phyloP scores from a whole-genome alignment of 2,329 filamentous ascomycete genomes.

The Lachnellula hyalina region DNA sequence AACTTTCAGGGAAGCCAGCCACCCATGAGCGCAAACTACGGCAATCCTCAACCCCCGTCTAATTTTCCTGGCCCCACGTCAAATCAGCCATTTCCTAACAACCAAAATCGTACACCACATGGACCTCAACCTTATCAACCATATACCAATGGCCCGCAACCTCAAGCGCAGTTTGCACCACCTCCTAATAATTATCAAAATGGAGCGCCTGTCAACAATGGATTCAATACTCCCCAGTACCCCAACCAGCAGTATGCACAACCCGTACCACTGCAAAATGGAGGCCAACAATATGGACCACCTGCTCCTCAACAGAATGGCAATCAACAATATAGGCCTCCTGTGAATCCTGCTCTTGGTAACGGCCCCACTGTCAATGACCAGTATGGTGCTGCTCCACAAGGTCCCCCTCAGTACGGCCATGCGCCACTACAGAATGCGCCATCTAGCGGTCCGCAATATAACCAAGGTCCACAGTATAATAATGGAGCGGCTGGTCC shows the following conservation, averaged over 20 bases:
- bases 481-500: background rate
- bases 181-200: conserved; percentile 8
- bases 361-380: conserved; percentile 1
- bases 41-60: background rate
- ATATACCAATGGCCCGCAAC: background rate
- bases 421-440: conserved; percentile 7
- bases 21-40: background rate
- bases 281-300: conserved; percentile 9
- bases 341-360: conserved; percentile 2
- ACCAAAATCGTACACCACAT: background rate
- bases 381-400: conserved; percentile 8
- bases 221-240: background rate
- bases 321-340: conserved; percentile 7
- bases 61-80: background rate
- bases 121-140: background rate
- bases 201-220: background rate
- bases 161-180: background rate
- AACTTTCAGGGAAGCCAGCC: background rate
- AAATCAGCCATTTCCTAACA: background rate
- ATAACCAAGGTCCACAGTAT: background rate
- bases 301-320: background rate
- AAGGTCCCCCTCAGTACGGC: conserved; percentile 11
- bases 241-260: background rate
- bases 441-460: conserved; percentile 1
- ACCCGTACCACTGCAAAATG: background rate